phyloP scores from a whole-genome alignment of 768 basidiomycete species.

The Suillus clintonianus region DNA sequence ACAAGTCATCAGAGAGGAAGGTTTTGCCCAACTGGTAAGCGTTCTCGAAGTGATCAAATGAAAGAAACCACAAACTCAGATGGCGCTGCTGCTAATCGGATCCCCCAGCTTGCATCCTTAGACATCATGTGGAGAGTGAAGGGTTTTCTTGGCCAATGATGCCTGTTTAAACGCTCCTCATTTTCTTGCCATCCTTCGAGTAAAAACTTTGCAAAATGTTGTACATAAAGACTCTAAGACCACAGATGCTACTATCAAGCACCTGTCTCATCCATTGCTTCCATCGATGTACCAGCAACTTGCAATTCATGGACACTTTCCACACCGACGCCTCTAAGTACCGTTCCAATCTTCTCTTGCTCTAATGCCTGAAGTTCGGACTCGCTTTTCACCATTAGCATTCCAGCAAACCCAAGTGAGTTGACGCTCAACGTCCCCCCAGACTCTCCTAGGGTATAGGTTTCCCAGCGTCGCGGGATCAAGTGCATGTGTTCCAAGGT shows the following conservation, averaged over 20 bases:
- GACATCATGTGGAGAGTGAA: slow-evolving; percentile 56
- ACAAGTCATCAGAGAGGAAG: slow-evolving; percentile 70
- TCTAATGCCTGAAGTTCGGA: slow-evolving; percentile 72
- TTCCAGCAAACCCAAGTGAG: slow-evolving; percentile 86
- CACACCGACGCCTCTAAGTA: slow-evolving; percentile 65
- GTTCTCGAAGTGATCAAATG: not conserved
- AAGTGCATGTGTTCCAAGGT: slow-evolving; percentile 85
- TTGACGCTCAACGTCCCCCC: slow-evolving; percentile 74
- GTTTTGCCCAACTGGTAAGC: slow-evolving; percentile 74
- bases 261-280: slow-evolving; percentile 27
- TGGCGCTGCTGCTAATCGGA: not conserved
- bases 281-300: slow-evolving; percentile 48
- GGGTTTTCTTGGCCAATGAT: slow-evolving; percentile 32
- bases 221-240: not conserved
- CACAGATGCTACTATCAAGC: not conserved
- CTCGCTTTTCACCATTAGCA: slow-evolving; percentile 85
- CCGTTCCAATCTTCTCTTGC: slow-evolving; percentile 59
- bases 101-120: slow-evolving; percentile 51
- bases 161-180: not conserved
- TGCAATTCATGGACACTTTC: slow-evolving; percentile 70
- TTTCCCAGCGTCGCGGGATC: slow-evolving; percentile 74
- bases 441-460: slow-evolving; percentile 50
- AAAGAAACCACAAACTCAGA: not conserved
- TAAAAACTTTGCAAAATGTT: not conserved
- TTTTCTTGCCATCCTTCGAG: not conserved